These are phyloP conservation scores for Penicillium riverlandense DNA, from an alignment of 495 filamentous ascomycete genomes.

Conservation along the genomic window DNA sequence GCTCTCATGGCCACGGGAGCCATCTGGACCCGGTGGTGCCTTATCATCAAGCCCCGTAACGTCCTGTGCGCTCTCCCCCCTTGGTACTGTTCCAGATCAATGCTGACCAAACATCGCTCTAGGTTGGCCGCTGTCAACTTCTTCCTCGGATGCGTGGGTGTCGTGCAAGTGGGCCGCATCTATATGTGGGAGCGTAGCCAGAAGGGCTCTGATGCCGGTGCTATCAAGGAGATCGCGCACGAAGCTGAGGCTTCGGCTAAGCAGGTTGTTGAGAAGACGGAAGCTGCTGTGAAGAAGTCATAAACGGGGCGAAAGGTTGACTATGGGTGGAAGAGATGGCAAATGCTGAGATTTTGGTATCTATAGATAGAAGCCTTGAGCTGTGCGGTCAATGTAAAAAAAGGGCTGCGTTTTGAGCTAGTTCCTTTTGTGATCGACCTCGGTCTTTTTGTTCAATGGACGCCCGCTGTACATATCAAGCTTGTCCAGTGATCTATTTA, in stretches of 20 bases:
- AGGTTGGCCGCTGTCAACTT: constrained; percentile 96
- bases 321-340: no score
- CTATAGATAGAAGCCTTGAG: constrained; percentile 2
- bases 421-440: no score
- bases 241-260: constrained; percentile 38
- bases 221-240: constrained; percentile 42
- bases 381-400: no score
- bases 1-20: constrained; percentile 82
- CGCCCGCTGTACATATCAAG: constrained; percentile 23
- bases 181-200: constrained; percentile 53
- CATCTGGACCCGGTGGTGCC: constrained; percentile 98
- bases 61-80: constrained; percentile 52
- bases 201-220: constrained; percentile 40
- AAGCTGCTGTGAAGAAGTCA: constrained; percentile 24
- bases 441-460: neutral
- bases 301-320: no score
- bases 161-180: constrained; percentile 76
- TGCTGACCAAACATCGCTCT: constrained; percentile 3
- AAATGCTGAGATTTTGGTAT: neutral
- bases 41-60: constrained; percentile 92
- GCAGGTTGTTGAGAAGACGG: constrained; percentile 17
- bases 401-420: no score
- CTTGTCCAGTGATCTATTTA: constrained; percentile 3
- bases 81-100: neutral
- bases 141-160: constrained; percentile 85